These are phyloP conservation scores for Thermothielavioides terrestris DNA, from an alignment of 495 filamentous ascomycete species.

Conservation along the genomic window DNA sequence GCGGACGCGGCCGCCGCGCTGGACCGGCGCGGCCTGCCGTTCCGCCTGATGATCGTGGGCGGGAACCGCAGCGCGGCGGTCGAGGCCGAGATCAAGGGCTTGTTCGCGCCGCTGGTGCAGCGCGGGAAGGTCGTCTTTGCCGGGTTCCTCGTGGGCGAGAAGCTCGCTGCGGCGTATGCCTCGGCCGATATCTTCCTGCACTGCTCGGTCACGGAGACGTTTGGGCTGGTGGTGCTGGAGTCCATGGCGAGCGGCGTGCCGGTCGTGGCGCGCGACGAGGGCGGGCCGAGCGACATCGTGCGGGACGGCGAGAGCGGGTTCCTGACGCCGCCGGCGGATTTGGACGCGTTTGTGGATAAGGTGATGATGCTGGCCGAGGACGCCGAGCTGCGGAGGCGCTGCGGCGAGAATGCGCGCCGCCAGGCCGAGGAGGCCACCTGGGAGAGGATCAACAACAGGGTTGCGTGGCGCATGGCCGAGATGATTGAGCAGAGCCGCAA, in stretches of 20 bases:
- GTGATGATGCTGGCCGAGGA: not conserved
- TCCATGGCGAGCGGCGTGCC: slow-evolving; percentile 1
- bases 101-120: not conserved
- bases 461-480: not conserved
- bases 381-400: not conserved
- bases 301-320: not conserved
- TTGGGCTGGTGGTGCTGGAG: not conserved
- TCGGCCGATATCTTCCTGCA: not conserved
- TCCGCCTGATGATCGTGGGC: not conserved
- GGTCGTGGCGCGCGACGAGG: not conserved
- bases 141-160: not conserved
- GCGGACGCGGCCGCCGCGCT: not conserved
- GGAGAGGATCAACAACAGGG: slow-evolving; percentile 1
- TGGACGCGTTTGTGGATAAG: not conserved
- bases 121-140: not conserved
- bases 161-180: not conserved
- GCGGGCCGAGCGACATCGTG: not conserved
- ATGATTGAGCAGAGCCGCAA: not conserved
- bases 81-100: not conserved
- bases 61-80: not conserved
- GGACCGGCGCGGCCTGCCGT: not conserved
- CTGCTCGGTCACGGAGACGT: not conserved
- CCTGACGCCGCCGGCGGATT: not conserved
- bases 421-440: slow-evolving; percentile 1
- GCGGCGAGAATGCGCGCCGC: not conserved